Evolutionary conservation across 352 stramenopile species (phyloP), one percentile per base, ranked within the genome.

Genomic region (Blastocystis sp.): DNA sequence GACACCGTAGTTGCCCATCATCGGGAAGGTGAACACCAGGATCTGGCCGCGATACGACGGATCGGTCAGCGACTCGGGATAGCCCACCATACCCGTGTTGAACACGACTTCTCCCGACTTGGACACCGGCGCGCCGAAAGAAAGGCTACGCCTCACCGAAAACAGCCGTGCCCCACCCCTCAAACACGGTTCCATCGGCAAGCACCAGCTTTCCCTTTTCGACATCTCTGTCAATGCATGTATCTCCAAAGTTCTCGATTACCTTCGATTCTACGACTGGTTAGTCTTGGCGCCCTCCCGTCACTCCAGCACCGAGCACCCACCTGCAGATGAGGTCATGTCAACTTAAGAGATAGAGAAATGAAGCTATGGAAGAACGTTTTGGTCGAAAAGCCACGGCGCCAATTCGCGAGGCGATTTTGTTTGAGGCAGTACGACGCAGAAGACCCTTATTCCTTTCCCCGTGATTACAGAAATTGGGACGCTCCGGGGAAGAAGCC

Each of bases 1-100:
- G 65, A 98, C 96, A 84, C 96, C 96, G 89, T 98, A 99, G 92
- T 98, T 98, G 71, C 96, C 96, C 84, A 99, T 93, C 86, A 99
- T 93, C 4, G 96, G 96, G 90, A 93, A 97, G 41, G 96, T 99
- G 41, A 99, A 92, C 56, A 96, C 94, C 52, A 99, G 91, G 90
- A 98, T 98, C 91, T 98, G 95, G 62, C 96, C 96, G 84, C 93
- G 91, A 91, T 98, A 98, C 62, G 95, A 98, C 89, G 96, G 96
- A 92, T 99, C 96, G 14, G 96, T 98, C 82, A 99, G 92, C 56
- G 94, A 94, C 91, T 99, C 96, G 19, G 96, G 94, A 92, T 99
- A 99, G 77, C 96, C 96, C 65, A 98, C 96, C 96, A 99, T 99
- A 84, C 95, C 95, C 48, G 96, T 99, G 88, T 96, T 97, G 90